Conservation (phyloP, 2,329 filamentous ascomycete genomes). For the Fusarium paranaense region DNA sequence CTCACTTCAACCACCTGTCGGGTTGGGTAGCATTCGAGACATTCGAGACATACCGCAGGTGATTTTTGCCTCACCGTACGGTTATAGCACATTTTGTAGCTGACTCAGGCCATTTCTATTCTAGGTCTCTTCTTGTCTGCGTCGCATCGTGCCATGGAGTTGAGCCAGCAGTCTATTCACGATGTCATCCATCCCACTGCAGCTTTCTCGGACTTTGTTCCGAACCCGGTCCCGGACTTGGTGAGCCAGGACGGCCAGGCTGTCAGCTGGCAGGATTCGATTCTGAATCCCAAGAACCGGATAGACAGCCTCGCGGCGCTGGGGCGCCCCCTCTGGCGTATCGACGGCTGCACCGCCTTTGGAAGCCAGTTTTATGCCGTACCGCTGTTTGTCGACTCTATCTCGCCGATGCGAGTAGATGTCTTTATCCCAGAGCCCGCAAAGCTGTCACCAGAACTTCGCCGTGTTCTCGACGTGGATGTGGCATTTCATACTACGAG, state of each 20-base stretch:
- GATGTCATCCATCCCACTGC: slow-evolving; percentile 70
- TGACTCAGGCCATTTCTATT: slow-evolving; percentile 15
- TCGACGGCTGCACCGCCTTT: slow-evolving; percentile 68
- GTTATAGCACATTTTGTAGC: slow-evolving; percentile 14
- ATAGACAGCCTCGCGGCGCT: slow-evolving; percentile 66
- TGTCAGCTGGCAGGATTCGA: slow-evolving; percentile 59
- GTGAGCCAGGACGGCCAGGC: slow-evolving; percentile 4
- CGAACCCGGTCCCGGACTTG: slow-evolving; percentile 2
- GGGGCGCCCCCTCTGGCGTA: slow-evolving; percentile 62
- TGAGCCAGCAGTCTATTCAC: slow-evolving; percentile 64
- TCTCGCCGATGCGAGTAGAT: slow-evolving; percentile 67
- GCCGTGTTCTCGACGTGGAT: slow-evolving; percentile 60
- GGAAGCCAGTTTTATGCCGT: slow-evolving; percentile 69
- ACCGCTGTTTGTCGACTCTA: slow-evolving; percentile 61
- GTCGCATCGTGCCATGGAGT: slow-evolving; percentile 58
- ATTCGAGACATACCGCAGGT: slow-evolving; percentile 35
- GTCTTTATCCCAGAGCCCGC: slow-evolving; percentile 66
- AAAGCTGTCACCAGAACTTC: slow-evolving; percentile 54
- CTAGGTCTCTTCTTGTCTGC: slow-evolving; percentile 16
- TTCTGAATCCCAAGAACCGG: slow-evolving; percentile 70
- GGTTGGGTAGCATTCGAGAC: slow-evolving; percentile 27
- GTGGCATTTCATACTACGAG: slow-evolving; percentile 68
- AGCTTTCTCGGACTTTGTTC: slow-evolving; percentile 53
- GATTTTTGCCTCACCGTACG: slow-evolving; percentile 32
- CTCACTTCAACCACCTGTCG: slow-evolving; percentile 27